Conservation (phyloP, 495 filamentous ascomycete species). For the Pseudoneurospora amorphoporcata region DNA sequence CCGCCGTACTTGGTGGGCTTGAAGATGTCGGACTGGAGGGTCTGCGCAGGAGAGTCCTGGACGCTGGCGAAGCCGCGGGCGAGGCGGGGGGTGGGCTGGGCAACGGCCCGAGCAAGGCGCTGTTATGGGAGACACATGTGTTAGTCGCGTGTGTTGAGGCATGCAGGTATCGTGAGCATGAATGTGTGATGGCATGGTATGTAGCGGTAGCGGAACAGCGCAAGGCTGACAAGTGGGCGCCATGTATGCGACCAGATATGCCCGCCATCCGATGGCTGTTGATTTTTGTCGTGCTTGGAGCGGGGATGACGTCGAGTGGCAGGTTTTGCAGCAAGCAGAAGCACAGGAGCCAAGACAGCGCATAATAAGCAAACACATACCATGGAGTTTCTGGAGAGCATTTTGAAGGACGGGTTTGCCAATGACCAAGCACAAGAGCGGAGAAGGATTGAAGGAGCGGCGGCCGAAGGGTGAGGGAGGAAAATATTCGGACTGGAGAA, state of each 20-base stretch:
- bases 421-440: slow-evolving; percentile 6
- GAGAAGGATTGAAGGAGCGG: neutral
- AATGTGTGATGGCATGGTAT: neutral
- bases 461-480: neutral
- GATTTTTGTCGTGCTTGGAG: neutral
- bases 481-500: slow-evolving; percentile 6
- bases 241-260: neutral
- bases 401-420: slow-evolving; percentile 27
- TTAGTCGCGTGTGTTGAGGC: neutral
- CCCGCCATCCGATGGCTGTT: neutral
- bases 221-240: neutral
- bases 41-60: slow-evolving; percentile 75
- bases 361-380: slow-evolving; percentile 22
- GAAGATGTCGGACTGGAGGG: slow-evolving; percentile 80
- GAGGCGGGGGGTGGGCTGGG: slow-evolving; percentile 35
- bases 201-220: neutral
- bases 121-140: slow-evolving; percentile 13
- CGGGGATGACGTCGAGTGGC: slow-evolving; percentile 4
- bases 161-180: neutral
- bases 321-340: slow-evolving; percentile 7
- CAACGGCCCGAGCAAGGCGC: slow-evolving; percentile 47
- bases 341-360: neutral
- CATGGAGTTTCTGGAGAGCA: slow-evolving; percentile 53
- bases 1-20: slow-evolving; percentile 98
- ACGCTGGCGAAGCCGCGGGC: slow-evolving; percentile 59